phyloP scores from a whole-genome alignment of 192 early-diverging fungal species.

The Backusella mclennaniae region DNA sequence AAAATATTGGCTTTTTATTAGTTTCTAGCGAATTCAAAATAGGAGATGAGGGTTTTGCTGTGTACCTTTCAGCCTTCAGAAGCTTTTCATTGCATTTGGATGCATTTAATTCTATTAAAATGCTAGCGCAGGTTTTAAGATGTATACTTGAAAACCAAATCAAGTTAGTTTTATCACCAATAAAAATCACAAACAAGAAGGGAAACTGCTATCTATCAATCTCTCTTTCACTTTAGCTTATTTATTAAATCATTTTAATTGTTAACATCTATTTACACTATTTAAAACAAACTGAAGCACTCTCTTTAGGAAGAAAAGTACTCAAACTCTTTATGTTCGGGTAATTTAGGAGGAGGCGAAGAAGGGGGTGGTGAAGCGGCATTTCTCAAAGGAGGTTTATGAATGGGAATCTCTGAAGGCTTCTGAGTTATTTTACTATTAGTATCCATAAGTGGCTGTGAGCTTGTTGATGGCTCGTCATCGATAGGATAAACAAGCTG shows the following conservation, averaged over 20 bases:
- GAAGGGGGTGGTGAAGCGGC: background rate
- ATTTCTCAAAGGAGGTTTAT: background rate
- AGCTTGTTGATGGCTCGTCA: background rate
- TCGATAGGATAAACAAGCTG: background rate
- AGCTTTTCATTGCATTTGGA: no score
- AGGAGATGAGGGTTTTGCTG: no score
- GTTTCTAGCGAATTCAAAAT: no score
- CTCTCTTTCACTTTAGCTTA: no score
- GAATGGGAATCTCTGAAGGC: background rate
- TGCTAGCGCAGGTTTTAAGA: no score
- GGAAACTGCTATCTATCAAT: no score
- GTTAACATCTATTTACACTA: background rate
- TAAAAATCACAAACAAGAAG: no score
- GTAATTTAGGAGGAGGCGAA: conserved; percentile 6
- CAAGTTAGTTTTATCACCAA: no score
- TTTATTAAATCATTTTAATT: conserved; percentile 8
- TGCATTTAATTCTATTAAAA: no score
- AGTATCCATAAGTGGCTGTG: background rate
- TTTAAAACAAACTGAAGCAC: background rate
- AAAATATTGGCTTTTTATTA: no score
- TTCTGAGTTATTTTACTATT: background rate
- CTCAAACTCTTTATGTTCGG: background rate
- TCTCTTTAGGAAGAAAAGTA: background rate
- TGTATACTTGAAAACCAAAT: no score
- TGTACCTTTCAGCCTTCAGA: no score